Percentiles rank a stretch among this genome's conserved stretches.
These are phyloP conservation scores for Crepidotus sp. DNA, from an alignment of 1,284 basidiomycete genomes.

Conservation along the genomic window DNA sequence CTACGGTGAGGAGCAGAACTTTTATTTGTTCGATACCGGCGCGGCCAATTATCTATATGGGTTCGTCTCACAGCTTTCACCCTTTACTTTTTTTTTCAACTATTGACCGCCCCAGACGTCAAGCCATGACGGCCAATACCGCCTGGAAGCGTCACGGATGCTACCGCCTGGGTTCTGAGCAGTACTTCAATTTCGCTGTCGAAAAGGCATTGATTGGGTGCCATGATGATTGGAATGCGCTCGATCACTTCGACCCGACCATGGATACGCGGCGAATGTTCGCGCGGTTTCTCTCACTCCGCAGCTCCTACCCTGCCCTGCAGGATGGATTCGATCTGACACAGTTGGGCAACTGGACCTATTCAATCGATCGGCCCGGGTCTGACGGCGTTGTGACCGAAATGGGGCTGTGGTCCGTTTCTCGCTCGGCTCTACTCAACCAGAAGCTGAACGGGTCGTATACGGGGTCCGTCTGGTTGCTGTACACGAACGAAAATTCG, in stretches of 20 bases:
- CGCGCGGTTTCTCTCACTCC: constrained; percentile 64
- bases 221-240: constrained; percentile 78
- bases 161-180: constrained; percentile 78
- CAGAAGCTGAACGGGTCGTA: constrained; percentile 52
- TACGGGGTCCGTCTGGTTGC: constrained; percentile 66
- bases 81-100: constrained; percentile 8
- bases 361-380: constrained; percentile 67
- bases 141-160: constrained; percentile 92
- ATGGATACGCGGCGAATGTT: constrained; percentile 66
- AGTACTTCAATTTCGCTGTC: constrained; percentile 86
- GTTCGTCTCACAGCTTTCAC: constrained; percentile 31
- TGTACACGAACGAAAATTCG: constrained; percentile 78
- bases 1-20: constrained; percentile 85
- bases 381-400: constrained; percentile 75
- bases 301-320: constrained; percentile 58
- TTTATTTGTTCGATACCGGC: constrained; percentile 77
- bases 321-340: constrained; percentile 81
- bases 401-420: constrained; percentile 79
- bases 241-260: constrained; percentile 91
- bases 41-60: constrained; percentile 84
- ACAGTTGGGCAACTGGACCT: constrained; percentile 77
- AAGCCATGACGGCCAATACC: constrained; percentile 75
- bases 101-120: constrained; percentile 50
- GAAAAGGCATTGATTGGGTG: constrained; percentile 74
- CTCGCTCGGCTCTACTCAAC: constrained; percentile 49